A percentile compares a stretch with the other conserved stretches of the same genome.
phyloP scores from a whole-genome alignment of 1,284 basidiomycete species.

The Fistulina hepatica region DNA sequence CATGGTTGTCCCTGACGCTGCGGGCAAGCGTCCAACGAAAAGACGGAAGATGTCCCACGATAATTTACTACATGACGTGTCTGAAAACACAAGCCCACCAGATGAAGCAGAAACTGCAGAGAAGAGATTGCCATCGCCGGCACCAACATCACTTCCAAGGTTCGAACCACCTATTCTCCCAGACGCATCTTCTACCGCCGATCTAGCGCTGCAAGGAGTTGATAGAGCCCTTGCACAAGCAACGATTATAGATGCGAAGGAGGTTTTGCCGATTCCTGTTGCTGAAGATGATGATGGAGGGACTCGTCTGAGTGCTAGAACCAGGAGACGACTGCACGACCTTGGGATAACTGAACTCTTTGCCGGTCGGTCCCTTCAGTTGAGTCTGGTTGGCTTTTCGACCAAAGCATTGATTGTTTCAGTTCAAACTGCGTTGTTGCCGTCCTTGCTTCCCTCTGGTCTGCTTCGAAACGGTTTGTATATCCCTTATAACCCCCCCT shows the following conservation, averaged over 20 bases:
- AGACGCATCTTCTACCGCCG: slow-evolving; percentile 56
- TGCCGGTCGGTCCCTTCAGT: slow-evolving; percentile 52
- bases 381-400: slow-evolving; percentile 8
- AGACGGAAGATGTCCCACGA: slow-evolving; percentile 12
- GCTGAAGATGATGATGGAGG: slow-evolving; percentile 29
- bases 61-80: slow-evolving; percentile 11
- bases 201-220: slow-evolving; percentile 67
- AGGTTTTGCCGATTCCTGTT: slow-evolving; percentile 36
- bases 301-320: slow-evolving; percentile 50
- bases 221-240: slow-evolving; percentile 67
- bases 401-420: slow-evolving; percentile 10
- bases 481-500: slow-evolving; percentile 56
- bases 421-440: slow-evolving; percentile 81
- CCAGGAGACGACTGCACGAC: slow-evolving; percentile 53
- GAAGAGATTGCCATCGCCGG: background rate
- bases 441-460: slow-evolving; percentile 53
- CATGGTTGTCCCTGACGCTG: background rate
- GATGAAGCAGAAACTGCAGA: background rate
- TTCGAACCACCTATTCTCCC: slow-evolving; percentile 69
- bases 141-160: slow-evolving; percentile 36
- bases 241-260: slow-evolving; percentile 54
- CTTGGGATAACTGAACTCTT: slow-evolving; percentile 77
- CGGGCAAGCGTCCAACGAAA: background rate
- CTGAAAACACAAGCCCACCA: slow-evolving; percentile 9
- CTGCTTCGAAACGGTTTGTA: slow-evolving; percentile 46